A percentile compares a stretch with the other conserved stretches of the same genome.
Evolutionary conservation across 768 basidiomycete species (phyloP).

Genomic region (Sporobolomyces pararoseus): DNA sequence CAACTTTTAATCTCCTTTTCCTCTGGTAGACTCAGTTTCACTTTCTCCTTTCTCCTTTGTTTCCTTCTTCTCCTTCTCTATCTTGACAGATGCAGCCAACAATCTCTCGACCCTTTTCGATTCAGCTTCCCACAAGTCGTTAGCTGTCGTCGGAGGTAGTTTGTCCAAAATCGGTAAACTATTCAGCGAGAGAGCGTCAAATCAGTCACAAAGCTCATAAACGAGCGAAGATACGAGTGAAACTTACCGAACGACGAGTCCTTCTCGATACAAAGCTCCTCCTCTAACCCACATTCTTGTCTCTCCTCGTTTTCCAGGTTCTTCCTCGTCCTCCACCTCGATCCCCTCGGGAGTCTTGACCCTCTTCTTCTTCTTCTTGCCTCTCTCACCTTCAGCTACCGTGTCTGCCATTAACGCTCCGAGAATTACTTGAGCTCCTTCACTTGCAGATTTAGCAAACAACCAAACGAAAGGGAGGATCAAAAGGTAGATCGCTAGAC

Average conservation of each 20-base stretch:
- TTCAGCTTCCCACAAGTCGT: constrained; percentile 21
- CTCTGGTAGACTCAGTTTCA: neutral
- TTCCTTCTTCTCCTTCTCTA: constrained; percentile 6
- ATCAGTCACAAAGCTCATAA: neutral
- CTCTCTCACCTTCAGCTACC: constrained; percentile 7
- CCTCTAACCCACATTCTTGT: constrained; percentile 16
- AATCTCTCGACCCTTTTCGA: constrained; percentile 28
- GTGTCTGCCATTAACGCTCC: constrained; percentile 23
- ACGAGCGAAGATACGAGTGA: too few relatives aligned
- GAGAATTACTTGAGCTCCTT: constrained; percentile 26
- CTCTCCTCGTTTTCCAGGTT: neutral
- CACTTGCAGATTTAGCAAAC: constrained; percentile 33
- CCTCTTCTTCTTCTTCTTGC: constrained; percentile 13
- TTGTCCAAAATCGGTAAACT: constrained; percentile 23
- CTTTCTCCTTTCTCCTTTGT: neutral
- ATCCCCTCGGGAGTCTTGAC: constrained; percentile 4
- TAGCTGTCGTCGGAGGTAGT: neutral
- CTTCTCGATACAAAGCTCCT: constrained; percentile 34
- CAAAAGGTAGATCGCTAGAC: constrained; percentile 17
- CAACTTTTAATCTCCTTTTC: constrained; percentile 1
- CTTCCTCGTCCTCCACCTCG: constrained; percentile 9
- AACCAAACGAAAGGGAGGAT: constrained; percentile 37
- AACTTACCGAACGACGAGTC: constrained; percentile 25
- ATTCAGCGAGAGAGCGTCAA: neutral
- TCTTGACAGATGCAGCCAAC: neutral